Evolutionary conservation across 2,329 filamentous ascomycete genomes (phyloP).

Genomic region (Cordyceps farinosa): DNA sequence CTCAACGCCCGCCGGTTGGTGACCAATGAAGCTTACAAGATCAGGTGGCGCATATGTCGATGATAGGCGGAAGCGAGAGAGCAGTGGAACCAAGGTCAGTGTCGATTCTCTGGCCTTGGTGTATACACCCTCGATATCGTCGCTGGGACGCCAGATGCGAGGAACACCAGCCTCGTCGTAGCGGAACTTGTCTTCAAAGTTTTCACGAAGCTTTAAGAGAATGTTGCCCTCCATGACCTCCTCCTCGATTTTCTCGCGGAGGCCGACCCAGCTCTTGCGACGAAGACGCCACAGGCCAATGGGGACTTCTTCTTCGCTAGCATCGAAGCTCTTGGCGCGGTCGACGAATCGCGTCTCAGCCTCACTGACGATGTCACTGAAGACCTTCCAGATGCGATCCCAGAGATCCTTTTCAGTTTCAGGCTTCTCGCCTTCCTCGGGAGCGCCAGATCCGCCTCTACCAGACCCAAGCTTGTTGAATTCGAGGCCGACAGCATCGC

Average conservation of each 20-base stretch:
- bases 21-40: constrained; percentile 79
- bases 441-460: constrained; percentile 74
- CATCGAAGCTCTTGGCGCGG: constrained; percentile 89
- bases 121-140: constrained; percentile 96
- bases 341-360: constrained; percentile 84
- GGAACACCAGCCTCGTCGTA: constrained; percentile 95
- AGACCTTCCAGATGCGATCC: constrained; percentile 91
- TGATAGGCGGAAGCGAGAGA: constrained; percentile 77
- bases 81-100: constrained; percentile 80
- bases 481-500: constrained; percentile 83
- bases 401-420: constrained; percentile 79
- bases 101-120: constrained; percentile 91
- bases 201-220: constrained; percentile 89
- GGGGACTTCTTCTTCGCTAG: constrained; percentile 84
- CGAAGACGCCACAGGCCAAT: constrained; percentile 89
- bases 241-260: constrained; percentile 88
- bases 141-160: constrained; percentile 91
- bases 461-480: constrained; percentile 96
- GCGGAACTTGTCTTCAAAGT: constrained; percentile 98
- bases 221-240: constrained; percentile 98
- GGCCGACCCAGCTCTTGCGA: constrained; percentile 89
- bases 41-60: constrained; percentile 73
- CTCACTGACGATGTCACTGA: constrained; percentile 76
- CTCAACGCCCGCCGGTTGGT: constrained; percentile 69
- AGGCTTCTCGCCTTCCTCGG: constrained; percentile 72